These are phyloP conservation scores for Primulina tabacum DNA, from an alignment of 257 asterid species.

Conservation along the genomic window DNA sequence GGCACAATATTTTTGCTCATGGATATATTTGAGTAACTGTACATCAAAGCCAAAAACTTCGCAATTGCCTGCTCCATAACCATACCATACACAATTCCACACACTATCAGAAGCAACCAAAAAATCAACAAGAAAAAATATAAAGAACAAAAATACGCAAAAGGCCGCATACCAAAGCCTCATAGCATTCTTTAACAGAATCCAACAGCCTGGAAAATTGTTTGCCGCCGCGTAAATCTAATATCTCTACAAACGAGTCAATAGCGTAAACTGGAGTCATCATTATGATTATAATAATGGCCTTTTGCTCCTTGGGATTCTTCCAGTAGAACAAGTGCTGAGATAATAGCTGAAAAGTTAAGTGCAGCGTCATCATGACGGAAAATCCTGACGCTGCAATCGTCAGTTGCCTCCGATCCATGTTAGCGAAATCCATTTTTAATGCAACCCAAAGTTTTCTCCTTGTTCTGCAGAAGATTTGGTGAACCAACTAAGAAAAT, in stretches of 20 bases:
- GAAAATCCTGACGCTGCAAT: constrained; percentile 59
- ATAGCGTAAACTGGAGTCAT: constrained; percentile 81
- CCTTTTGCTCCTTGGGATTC: constrained; percentile 77
- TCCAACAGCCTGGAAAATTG: constrained; percentile 56
- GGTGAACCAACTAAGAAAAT: neutral
- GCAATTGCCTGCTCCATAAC: constrained; percentile 65
- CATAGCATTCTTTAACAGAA: constrained; percentile 75
- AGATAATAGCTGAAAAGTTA: constrained; percentile 65
- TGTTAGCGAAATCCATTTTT: constrained; percentile 52
- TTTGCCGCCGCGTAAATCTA: constrained; percentile 62
- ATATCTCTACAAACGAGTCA: constrained; percentile 62
- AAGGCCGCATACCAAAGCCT: constrained; percentile 58
- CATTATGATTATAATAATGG: constrained; percentile 60
- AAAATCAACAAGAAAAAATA: neutral
- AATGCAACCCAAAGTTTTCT: neutral
- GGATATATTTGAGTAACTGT: constrained; percentile 67
- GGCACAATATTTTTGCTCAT: constrained; percentile 65
- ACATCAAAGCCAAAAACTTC: constrained; percentile 75
- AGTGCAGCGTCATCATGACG: constrained; percentile 64
- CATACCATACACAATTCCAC: neutral
- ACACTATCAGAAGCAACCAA: neutral
- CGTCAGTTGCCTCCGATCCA: constrained; percentile 72
- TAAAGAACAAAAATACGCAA: neutral
- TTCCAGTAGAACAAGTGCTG: constrained; percentile 91
- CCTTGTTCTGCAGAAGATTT: constrained; percentile 22